Conservation (phyloP, 495 filamentous ascomycete species). For the Acidiella bohemica region DNA sequence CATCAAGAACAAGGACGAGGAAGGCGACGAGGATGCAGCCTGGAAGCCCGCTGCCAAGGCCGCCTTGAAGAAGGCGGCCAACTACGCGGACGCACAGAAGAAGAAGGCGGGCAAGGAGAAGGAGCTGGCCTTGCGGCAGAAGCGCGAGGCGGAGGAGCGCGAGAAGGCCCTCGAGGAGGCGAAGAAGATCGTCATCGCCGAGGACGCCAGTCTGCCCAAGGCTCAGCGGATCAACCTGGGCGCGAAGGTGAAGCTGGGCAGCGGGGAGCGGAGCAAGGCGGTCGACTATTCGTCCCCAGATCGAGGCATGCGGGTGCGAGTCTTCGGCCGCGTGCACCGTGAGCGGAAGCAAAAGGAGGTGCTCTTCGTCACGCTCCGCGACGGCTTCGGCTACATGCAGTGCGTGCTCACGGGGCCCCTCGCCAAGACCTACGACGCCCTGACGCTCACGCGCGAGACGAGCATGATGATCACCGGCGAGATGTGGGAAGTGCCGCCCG, state of each 20-base stretch:
- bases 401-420: slow-evolving; percentile 73
- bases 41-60: slow-evolving; percentile 77
- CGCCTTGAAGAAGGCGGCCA: slow-evolving; percentile 68
- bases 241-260: slow-evolving; percentile 32
- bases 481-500: slow-evolving; percentile 69
- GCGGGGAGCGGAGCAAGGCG: slow-evolving; percentile 23
- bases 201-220: slow-evolving; percentile 67
- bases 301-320: slow-evolving; percentile 64
- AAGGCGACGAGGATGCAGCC: slow-evolving; percentile 43
- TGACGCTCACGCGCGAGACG: slow-evolving; percentile 79
- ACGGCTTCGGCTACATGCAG: slow-evolving; percentile 84
- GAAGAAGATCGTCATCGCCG: slow-evolving; percentile 73
- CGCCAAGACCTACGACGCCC: slow-evolving; percentile 81
- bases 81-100: slow-evolving; percentile 43
- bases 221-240: slow-evolving; percentile 64
- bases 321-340: slow-evolving; percentile 76
- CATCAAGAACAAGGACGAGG: slow-evolving; percentile 45
- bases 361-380: slow-evolving; percentile 73
- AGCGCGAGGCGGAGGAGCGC: slow-evolving; percentile 57
- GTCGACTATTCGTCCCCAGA: slow-evolving; percentile 35
- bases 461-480: slow-evolving; percentile 79
- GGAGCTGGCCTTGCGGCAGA: slow-evolving; percentile 50
- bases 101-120: slow-evolving; percentile 36
- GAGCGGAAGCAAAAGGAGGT: slow-evolving; percentile 73
- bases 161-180: slow-evolving; percentile 60